These are phyloP conservation scores for Kalaharituber pfeilii DNA, from an alignment of 2,329 filamentous ascomycete genomes.

Conservation along the genomic window DNA sequence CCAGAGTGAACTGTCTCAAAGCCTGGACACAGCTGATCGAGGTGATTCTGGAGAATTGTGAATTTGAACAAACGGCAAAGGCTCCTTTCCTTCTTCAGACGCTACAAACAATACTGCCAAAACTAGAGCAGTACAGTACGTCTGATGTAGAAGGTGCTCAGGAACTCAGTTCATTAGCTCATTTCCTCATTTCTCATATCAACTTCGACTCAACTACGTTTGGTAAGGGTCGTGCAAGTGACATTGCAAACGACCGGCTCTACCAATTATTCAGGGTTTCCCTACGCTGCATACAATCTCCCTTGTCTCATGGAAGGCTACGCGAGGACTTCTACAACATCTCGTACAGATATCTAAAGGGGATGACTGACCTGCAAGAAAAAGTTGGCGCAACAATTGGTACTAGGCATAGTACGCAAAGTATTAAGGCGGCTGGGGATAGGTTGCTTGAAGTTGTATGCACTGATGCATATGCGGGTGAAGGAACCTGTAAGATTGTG, in stretches of 20 bases:
- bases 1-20: conserved; percentile 50
- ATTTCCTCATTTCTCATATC: conserved; percentile 25
- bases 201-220: conserved; percentile 26
- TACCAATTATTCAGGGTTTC: conserved; percentile 83
- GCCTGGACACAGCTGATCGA: conserved; percentile 75
- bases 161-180: conserved; percentile 25
- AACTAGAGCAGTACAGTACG: conserved; percentile 59
- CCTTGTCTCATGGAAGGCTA: conserved; percentile 51
- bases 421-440: conserved; percentile 63
- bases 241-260: conserved; percentile 71
- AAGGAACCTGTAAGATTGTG: conserved; percentile 64
- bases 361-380: conserved; percentile 40
- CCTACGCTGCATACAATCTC: conserved; percentile 58
- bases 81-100: conserved; percentile 69
- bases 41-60: conserved; percentile 65
- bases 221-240: conserved; percentile 36
- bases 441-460: conserved; percentile 71
- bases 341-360: conserved; percentile 66
- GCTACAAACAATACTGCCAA: conserved; percentile 73
- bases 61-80: conserved; percentile 54
- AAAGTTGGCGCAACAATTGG: conserved; percentile 24
- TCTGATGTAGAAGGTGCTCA: conserved; percentile 43
- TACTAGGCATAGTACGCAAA: conserved; percentile 39
- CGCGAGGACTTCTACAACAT: conserved; percentile 82
- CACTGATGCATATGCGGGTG: conserved; percentile 79